These are phyloP conservation scores for Trametes cinnabarina DNA, from an alignment of 768 basidiomycete species.

Conservation along the genomic window DNA sequence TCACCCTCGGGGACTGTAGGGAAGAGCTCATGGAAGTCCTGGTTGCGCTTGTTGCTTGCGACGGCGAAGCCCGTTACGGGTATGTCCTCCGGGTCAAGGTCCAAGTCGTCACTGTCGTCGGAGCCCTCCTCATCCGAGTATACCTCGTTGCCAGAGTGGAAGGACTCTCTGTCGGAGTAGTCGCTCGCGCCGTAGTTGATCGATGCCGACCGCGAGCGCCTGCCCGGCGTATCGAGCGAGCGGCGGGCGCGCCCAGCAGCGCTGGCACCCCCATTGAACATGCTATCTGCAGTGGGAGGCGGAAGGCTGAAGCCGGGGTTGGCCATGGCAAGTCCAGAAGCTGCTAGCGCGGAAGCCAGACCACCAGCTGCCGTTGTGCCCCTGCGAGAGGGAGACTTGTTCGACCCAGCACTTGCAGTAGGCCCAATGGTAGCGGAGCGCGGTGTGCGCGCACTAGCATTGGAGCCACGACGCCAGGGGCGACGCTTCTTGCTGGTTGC, in stretches of 20 bases:
- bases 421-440: conserved; percentile 18
- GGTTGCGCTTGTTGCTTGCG: conserved; percentile 90
- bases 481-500: conserved; percentile 22
- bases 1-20: conserved; percentile 88
- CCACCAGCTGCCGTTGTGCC: conserved; percentile 43
- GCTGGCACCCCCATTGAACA: neutral
- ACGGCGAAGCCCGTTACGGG: conserved; percentile 97
- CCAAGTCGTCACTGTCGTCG: conserved; percentile 34
- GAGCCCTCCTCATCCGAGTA: conserved; percentile 28
- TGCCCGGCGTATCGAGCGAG: conserved; percentile 11
- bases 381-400: conserved; percentile 38
- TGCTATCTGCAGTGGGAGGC: conserved; percentile 24
- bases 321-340: conserved; percentile 65
- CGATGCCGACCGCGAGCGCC: conserved; percentile 21
- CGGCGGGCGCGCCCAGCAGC: conserved; percentile 10
- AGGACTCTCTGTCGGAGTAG: conserved; percentile 18
- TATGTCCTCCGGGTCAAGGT: conserved; percentile 68
- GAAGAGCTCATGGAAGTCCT: conserved; percentile 95
- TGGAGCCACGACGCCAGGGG: conserved; percentile 22
- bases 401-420: conserved; percentile 15
- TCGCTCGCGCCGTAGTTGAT: conserved; percentile 22
- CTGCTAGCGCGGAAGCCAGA: conserved; percentile 66
- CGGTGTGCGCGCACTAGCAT: conserved; percentile 4
- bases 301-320: conserved; percentile 50
- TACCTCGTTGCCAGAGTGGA: conserved; percentile 17